phyloP scores from a whole-genome alignment of 176 grass and related monocot genomes.

The Cocos nucifera region DNA sequence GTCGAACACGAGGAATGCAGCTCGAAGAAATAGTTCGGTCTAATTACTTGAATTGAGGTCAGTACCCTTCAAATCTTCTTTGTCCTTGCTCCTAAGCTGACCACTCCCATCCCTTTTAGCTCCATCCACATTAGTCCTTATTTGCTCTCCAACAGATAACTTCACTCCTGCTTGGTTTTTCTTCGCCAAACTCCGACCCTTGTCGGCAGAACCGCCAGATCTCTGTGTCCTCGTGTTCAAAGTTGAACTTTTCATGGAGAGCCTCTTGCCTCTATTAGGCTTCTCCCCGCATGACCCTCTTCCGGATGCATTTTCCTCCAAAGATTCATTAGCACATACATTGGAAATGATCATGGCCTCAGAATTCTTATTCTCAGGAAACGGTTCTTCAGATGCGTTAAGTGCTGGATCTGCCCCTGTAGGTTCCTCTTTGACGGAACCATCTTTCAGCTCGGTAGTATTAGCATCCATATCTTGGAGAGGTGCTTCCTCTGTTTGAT shows the following conservation, averaged over 20 bases:
- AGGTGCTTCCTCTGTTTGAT: constrained; percentile 1
- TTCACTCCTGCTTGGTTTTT: constrained; percentile 21
- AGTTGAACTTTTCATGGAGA: neutral
- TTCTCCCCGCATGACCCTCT: neutral
- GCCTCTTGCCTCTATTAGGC: neutral
- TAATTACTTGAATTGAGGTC: constrained; percentile 12
- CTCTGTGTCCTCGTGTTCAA: neutral
- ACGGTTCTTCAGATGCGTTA: too few species aligned
- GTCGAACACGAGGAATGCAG: too few species aligned
- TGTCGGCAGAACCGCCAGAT: neutral
- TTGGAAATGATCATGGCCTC: too few species aligned
- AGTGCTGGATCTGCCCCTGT: neutral
- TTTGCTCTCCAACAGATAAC: neutral
- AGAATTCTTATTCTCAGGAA: too few species aligned
- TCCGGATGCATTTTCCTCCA: neutral
- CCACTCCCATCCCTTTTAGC: neutral
- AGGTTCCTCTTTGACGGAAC: constrained; percentile 1
- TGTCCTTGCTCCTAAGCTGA: constrained; percentile 19
- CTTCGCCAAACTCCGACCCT: neutral
- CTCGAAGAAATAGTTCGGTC: neutral
- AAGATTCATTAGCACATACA: too few species aligned
- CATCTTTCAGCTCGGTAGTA: neutral
- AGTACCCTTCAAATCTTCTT: constrained; percentile 7
- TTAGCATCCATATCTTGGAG: neutral
- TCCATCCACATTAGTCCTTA: too few species aligned